A percentile compares a stretch with the other conserved stretches of the same genome.
phyloP scores from a whole-genome alignment of 371 early-diverging fungal genomes.

The Nematocida sp. region DNA sequence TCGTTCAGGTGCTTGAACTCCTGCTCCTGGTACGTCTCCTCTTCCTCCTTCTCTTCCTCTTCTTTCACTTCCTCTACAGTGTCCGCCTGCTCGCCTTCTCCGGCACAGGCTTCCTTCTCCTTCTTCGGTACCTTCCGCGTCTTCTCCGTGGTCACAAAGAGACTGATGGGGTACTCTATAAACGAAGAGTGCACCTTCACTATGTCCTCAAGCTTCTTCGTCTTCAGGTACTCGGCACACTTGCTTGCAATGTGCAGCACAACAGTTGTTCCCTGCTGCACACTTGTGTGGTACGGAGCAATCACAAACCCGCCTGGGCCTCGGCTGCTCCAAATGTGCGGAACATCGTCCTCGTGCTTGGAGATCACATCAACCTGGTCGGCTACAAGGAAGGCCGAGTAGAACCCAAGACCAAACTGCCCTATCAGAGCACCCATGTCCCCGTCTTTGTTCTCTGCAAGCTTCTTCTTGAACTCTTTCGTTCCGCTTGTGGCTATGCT shows the following conservation, averaged over 20 bases:
- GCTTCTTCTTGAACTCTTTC: constrained; percentile 81
- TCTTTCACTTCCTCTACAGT: constrained; percentile 67
- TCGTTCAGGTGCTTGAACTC: constrained; percentile 57
- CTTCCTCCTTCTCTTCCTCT: constrained; percentile 63
- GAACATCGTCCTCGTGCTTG: constrained; percentile 77
- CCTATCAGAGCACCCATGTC: constrained; percentile 81
- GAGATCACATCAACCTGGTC: constrained; percentile 83
- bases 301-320: constrained; percentile 84
- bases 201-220: constrained; percentile 70
- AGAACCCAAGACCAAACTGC: constrained; percentile 96
- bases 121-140: constrained; percentile 70
- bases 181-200: constrained; percentile 88
- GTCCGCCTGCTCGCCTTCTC: constrained; percentile 65
- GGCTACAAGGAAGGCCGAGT: constrained; percentile 87
- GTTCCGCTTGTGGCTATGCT: constrained; percentile 89
- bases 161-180: constrained; percentile 80
- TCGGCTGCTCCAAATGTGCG: constrained; percentile 83
- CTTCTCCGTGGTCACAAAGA: constrained; percentile 73
- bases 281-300: constrained; percentile 72
- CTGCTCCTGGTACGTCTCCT: constrained; percentile 65
- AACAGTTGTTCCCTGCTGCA: constrained; percentile 79
- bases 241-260: constrained; percentile 82
- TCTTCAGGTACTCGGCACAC: constrained; percentile 77
- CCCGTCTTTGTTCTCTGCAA: constrained; percentile 64
- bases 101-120: constrained; percentile 66